Conservation (phyloP, 768 basidiomycete species). For the Termitomyces sp. region DNA sequence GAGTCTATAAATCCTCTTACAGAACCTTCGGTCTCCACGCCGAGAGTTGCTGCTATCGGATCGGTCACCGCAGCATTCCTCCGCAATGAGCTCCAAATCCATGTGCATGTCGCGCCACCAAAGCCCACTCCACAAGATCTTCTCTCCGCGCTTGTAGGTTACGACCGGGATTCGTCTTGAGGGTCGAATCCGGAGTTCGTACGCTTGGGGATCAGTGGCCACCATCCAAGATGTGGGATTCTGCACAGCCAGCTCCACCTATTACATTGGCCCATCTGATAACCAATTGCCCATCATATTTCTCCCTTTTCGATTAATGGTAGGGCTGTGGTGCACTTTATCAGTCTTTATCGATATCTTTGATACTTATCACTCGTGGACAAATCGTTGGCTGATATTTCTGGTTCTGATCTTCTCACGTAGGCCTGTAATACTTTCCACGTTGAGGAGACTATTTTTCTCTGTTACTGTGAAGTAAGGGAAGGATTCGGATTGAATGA, state of each 20-base stretch:
- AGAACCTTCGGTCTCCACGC: background rate
- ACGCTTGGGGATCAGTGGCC: background rate
- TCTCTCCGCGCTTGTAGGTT: slow-evolving; percentile 24
- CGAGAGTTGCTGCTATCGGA: slow-evolving; percentile 48
- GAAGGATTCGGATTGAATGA: too few species aligned
- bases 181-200: slow-evolving; percentile 1
- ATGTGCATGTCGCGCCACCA: slow-evolving; percentile 51
- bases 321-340: background rate
- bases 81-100: slow-evolving; percentile 36
- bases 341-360: too few species aligned
- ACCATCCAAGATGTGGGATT: background rate
- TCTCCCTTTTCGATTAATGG: background rate
- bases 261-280: background rate
- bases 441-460: too few species aligned
- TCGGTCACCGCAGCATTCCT: slow-evolving; percentile 60
- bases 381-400: background rate
- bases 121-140: slow-evolving; percentile 58
- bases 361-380: background rate
- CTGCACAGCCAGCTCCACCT: background rate
- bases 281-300: background rate
- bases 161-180: slow-evolving; percentile 7
- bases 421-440: too few species aligned
- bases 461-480: too few species aligned
- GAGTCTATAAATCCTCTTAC: slow-evolving; percentile 7
- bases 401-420: background rate